Evolutionary conservation across 1,284 basidiomycete species (phyloP), one percentile per base, ranked within the genome.

Genomic region (Jaminaea rosea): DNA sequence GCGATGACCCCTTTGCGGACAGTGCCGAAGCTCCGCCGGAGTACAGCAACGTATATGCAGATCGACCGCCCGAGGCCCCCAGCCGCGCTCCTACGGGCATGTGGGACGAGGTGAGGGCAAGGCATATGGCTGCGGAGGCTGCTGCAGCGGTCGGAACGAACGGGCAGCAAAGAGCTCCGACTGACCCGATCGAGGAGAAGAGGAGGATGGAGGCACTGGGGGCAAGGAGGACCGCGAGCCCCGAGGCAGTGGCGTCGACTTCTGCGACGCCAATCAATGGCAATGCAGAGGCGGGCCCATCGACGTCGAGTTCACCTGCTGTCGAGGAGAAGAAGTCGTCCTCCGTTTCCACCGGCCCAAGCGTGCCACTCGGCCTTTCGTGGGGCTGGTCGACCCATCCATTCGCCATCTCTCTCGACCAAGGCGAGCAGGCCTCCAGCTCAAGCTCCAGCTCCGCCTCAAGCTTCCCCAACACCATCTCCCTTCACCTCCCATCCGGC

Each of bases 301-400:
- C 15, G 23, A 17, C 17, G 4, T 23, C 39, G 13, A 17, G 15
- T 15, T 23, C 5, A 11, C 15, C 39, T 13, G 39, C 39, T 21
- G 39, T 42, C 39, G 39, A 24, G 19, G 19, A 21, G 39, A 15
- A 11, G 39, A 42, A 21, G 39, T 24, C 15, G 7, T 4, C 4
- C 9, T 15, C 9, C 29, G 9, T 8, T 31, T 8, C 15, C 29
- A 31, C 29, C 29, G 15, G 9, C 15, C 11, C 15, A 67, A 61
- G 32, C 19, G 42, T 5, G 44, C 41, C 44, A 65, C 65, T 23
- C 65, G 63, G 0, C 11, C 50, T 2, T 32, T 52, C 2, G 59
- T 67, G 26, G 47, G 50, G 44, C 56, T 67, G 3, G n/a, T n/a
- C n/a, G n/a, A n/a, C 34, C 49, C 0, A 52, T 26, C 36, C 26